Evolutionary conservation across 2,329 filamentous ascomycete species (phyloP).

Genomic region (Aspergillus thermomutatus): DNA sequence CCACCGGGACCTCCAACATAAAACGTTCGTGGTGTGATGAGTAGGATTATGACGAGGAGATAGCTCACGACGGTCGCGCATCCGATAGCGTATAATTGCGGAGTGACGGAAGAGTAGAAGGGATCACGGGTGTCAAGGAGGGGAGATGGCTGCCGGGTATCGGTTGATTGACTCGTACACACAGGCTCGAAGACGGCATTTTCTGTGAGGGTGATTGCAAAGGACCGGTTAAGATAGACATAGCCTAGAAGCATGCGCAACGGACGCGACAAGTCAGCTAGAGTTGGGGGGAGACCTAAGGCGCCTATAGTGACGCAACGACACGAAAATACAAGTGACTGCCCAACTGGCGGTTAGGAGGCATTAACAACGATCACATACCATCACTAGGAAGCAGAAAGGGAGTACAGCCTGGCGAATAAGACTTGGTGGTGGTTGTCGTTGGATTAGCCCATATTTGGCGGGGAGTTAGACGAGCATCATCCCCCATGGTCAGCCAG

Average conservation of each 20-base stretch:
- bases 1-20: constrained; percentile 70
- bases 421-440: constrained; percentile 33
- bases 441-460: constrained; percentile 41
- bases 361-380: constrained; percentile 18
- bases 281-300: background rate
- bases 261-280: background rate
- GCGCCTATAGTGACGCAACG: no score
- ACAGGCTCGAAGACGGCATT: constrained; percentile 50
- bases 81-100: constrained; percentile 88
- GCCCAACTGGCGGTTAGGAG: background rate
- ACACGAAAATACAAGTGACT: no score
- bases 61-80: constrained; percentile 89
- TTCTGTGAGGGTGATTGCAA: constrained; percentile 43
- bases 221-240: constrained; percentile 41
- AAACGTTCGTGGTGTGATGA: constrained; percentile 92
- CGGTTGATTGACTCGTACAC: constrained; percentile 42
- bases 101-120: constrained; percentile 91
- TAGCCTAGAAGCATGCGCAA: constrained; percentile 27
- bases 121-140: constrained; percentile 72
- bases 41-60: constrained; percentile 86
- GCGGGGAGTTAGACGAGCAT: constrained; percentile 32
- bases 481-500: constrained; percentile 32
- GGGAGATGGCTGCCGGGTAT: constrained; percentile 40
- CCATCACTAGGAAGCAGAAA: constrained; percentile 61
- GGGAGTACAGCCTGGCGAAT: constrained; percentile 56